A percentile compares a stretch with the other conserved stretches of the same genome.
These are phyloP conservation scores for Candida taoyuanica DNA, from an alignment of 805 yeast genomes.

Conservation along the genomic window DNA sequence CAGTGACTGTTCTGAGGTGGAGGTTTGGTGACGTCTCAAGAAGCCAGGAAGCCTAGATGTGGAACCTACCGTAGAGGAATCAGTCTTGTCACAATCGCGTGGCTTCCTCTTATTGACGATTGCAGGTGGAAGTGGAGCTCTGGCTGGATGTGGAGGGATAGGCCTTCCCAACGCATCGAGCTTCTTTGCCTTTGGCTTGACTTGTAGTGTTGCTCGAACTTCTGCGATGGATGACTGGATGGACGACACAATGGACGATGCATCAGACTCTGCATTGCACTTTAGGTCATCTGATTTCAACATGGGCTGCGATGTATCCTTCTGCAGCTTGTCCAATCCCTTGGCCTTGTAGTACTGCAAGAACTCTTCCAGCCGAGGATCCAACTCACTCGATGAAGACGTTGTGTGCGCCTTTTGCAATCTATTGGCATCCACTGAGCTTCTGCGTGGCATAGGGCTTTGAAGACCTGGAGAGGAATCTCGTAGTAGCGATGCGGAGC, in stretches of 20 bases:
- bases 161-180: constrained; percentile 40
- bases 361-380: constrained; percentile 45
- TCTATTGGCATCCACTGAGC: background rate
- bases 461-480: background rate
- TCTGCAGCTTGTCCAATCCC: constrained; percentile 23
- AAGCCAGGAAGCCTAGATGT: constrained; percentile 13
- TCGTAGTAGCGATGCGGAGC: background rate
- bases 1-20: constrained; percentile 7
- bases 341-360: constrained; percentile 34
- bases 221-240: constrained; percentile 9
- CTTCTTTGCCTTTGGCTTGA: constrained; percentile 10
- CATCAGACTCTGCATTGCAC: too few relatives aligned
- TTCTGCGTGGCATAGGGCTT: background rate
- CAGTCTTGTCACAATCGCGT: constrained; percentile 2
- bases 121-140: constrained; percentile 46
- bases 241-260: constrained; percentile 12
- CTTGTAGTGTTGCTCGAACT: background rate
- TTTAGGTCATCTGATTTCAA: too few relatives aligned
- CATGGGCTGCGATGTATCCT: constrained; percentile 10
- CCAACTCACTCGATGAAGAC: constrained; percentile 27
- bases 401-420: constrained; percentile 18
- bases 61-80: constrained; percentile 2
- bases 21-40: constrained; percentile 9
- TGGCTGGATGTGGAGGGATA: constrained; percentile 47
- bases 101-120: constrained; percentile 27